A percentile compares a stretch with the other conserved stretches of the same genome.
These are phyloP conservation scores for Chamaecyparis obtusa DNA, from an alignment of 75 land plant genomes.

Conservation along the genomic window DNA sequence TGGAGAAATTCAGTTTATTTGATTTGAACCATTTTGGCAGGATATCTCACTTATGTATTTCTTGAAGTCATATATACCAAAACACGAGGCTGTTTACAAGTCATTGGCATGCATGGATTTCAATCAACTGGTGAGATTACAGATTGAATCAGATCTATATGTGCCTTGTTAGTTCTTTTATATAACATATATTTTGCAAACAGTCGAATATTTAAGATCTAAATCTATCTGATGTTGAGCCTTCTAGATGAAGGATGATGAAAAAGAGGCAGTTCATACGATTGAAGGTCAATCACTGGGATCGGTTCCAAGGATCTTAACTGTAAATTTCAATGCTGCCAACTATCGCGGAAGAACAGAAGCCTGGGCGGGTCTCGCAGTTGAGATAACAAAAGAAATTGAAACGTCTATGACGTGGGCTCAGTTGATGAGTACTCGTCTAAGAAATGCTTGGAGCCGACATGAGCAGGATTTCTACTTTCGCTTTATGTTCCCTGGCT, in stretches of 20 bases:
- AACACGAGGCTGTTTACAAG: neutral
- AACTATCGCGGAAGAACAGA: neutral
- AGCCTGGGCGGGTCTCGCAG: neutral
- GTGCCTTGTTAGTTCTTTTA: too few species aligned
- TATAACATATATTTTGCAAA: neutral
- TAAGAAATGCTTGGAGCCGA: neutral
- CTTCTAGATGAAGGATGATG: neutral
- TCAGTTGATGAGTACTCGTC: neutral
- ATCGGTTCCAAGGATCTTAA: neutral
- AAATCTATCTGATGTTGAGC: neutral
- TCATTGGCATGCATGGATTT: neutral
- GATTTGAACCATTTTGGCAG: too few species aligned
- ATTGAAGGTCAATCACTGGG: neutral
- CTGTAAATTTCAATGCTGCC: neutral
- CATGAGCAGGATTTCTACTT: neutral
- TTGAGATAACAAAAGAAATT: slow-evolving; percentile 1
- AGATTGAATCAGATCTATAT: neutral
- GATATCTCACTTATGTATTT: neutral
- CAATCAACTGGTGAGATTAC: neutral
- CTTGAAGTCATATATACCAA: neutral
- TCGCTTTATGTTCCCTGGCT: neutral
- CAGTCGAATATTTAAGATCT: neutral
- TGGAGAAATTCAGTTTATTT: too few species aligned
- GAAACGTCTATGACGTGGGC: neutral
- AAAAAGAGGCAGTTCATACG: neutral